Percentiles rank a stretch among this genome's conserved stretches.
Conservation (phyloP, 2,329 filamentous ascomycete species). For the Shiraia sp. region DNA sequence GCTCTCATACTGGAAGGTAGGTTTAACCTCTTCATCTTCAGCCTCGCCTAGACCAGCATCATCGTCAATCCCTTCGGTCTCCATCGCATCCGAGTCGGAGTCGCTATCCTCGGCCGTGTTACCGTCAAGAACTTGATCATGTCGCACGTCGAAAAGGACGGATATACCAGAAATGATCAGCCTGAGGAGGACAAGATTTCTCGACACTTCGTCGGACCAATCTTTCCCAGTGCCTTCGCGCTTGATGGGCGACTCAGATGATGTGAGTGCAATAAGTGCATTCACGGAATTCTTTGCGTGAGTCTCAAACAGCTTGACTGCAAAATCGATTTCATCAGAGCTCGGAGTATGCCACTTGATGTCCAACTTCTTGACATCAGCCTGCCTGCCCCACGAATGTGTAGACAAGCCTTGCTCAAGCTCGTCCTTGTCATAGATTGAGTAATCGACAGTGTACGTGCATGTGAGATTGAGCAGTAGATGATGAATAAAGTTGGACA, state of each 20-base stretch:
- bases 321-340: constrained; percentile 81
- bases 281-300: constrained; percentile 78
- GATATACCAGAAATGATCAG: constrained; percentile 91
- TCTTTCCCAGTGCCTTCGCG: constrained; percentile 96
- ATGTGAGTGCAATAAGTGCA: constrained; percentile 77
- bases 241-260: constrained; percentile 78
- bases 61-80: constrained; percentile 52
- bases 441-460: constrained; percentile 89
- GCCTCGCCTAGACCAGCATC: constrained; percentile 64
- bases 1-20: constrained; percentile 84
- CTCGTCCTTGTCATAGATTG: constrained; percentile 80
- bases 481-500: constrained; percentile 98
- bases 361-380: constrained; percentile 73
- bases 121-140: constrained; percentile 40
- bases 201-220: constrained; percentile 95
- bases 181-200: constrained; percentile 83
- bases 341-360: constrained; percentile 91
- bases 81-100: constrained; percentile 45
- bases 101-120: constrained; percentile 57
- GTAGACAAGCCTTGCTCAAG: constrained; percentile 72
- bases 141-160: constrained; percentile 77
- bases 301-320: constrained; percentile 82
- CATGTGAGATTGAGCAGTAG: constrained; percentile 91
- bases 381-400: constrained; percentile 81
- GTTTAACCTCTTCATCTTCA: constrained; percentile 80